A percentile compares a stretch with the other conserved stretches of the same genome.
Conservation (phyloP, 1,284 basidiomycete genomes). For the Polyporus tsugae region DNA sequence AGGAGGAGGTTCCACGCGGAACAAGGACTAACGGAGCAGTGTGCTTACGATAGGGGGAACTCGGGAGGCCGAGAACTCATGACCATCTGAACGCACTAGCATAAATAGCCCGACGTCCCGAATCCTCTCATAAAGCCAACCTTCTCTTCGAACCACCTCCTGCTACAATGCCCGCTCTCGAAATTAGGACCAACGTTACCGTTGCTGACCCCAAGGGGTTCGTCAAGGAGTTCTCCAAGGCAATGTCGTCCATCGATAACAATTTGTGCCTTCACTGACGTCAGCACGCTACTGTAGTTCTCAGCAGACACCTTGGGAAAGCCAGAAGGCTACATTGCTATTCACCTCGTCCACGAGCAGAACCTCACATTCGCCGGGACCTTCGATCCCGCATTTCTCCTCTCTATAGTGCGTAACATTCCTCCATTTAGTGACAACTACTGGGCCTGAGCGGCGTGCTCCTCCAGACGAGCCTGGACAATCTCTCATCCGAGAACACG, state of each 20-base stretch:
- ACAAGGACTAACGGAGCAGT: neutral
- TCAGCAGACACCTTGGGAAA: constrained; percentile 59
- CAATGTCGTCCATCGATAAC: constrained; percentile 31
- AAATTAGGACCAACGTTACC: constrained; percentile 68
- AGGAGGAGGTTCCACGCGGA: neutral
- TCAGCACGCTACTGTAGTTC: constrained; percentile 44
- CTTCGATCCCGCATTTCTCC: constrained; percentile 67
- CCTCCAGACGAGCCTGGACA: constrained; percentile 61
- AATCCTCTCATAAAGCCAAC: neutral
- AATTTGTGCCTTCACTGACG: constrained; percentile 16
- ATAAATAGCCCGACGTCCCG: constrained; percentile 13
- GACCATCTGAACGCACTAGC: neutral
- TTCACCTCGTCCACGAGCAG: constrained; percentile 63
- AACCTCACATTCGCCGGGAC: constrained; percentile 64
- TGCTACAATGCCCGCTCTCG: constrained; percentile 59
- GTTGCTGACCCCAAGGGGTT: constrained; percentile 61
- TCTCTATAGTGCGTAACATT: neutral
- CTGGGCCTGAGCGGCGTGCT: neutral
- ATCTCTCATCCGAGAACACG: constrained; percentile 57
- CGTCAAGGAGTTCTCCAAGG: constrained; percentile 68
- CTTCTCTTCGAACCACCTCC: neutral
- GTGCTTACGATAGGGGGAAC: constrained; percentile 5
- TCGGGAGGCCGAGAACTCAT: constrained; percentile 12
- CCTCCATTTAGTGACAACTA: neutral
- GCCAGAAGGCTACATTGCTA: constrained; percentile 59